Evolutionary conservation across 2,329 filamentous ascomycete species (phyloP).

Genomic region (Aspergillus texensis): DNA sequence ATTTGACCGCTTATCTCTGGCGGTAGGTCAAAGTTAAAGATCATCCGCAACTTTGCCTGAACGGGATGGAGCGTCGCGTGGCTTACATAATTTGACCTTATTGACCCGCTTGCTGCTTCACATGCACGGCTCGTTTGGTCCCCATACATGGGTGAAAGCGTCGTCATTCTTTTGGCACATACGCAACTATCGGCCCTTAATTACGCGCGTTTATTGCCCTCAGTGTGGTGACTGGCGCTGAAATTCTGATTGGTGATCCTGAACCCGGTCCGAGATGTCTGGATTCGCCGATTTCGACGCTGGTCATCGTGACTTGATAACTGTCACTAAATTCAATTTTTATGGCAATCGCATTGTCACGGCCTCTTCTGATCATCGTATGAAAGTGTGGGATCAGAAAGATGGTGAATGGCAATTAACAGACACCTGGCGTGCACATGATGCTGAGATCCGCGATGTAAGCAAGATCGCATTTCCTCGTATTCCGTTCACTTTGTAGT

Average conservation of each 20-base stretch:
- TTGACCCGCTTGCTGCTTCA: constrained; percentile 13
- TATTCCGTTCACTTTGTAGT: constrained; percentile 18
- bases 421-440: constrained; percentile 88
- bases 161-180: constrained; percentile 2
- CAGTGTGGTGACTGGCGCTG: constrained; percentile 13
- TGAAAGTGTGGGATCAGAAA: constrained; percentile 83
- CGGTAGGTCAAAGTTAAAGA: constrained; percentile 23
- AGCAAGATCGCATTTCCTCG: constrained; percentile 31
- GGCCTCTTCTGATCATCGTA: constrained; percentile 86
- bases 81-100: constrained; percentile 7
- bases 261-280: constrained; percentile 35
- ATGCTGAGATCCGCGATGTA: constrained; percentile 87
- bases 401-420: constrained; percentile 76
- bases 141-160: constrained; percentile 12
- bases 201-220: constrained; percentile 13
- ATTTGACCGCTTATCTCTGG: constrained; percentile 29
- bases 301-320: constrained; percentile 66
- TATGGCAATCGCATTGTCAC: constrained; percentile 92
- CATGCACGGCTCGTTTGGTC: constrained; percentile 14
- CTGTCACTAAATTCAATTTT: constrained; percentile 85
- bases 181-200: neutral
- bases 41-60: constrained; percentile 6
- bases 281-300: constrained; percentile 48
- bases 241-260: constrained; percentile 15
- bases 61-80: neutral